A percentile compares a stretch with the other conserved stretches of the same genome.
Conservation (phyloP, 1,139 yeast genomes). For the Nakaseomyces bracarensis region DNA sequence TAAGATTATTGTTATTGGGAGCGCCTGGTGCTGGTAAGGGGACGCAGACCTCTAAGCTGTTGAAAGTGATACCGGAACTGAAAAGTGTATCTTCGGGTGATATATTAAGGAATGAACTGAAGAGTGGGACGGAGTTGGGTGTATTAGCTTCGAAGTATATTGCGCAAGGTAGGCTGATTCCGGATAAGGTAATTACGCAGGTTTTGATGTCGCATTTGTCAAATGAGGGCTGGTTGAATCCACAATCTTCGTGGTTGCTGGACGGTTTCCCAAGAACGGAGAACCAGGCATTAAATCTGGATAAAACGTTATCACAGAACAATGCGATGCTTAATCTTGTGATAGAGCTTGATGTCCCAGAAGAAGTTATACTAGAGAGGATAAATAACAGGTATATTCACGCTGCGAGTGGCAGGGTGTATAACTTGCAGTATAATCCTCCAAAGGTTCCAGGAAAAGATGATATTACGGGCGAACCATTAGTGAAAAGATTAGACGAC, state of each 20-base stretch:
- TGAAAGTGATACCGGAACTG: constrained; percentile 43
- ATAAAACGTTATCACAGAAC: constrained; percentile 37
- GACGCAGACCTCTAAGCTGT: constrained; percentile 64
- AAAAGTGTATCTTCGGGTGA: constrained; percentile 76
- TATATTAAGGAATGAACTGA: constrained; percentile 60
- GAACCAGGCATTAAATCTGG: constrained; percentile 59
- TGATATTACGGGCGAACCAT: constrained; percentile 82
- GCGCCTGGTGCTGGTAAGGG: constrained; percentile 97
- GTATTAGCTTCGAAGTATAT: constrained; percentile 48
- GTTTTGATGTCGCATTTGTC: constrained; percentile 47
- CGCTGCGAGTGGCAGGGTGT: constrained; percentile 73
- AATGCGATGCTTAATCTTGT: constrained; percentile 55
- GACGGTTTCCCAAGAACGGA: constrained; percentile 89
- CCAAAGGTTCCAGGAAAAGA: constrained; percentile 76
- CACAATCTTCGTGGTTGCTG: constrained; percentile 54
- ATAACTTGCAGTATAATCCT: constrained; percentile 79
- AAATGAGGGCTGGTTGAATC: constrained; percentile 40
- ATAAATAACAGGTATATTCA: constrained; percentile 86
- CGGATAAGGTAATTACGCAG: constrained; percentile 59
- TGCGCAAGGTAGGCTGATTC: constrained; percentile 57
- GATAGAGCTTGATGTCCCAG: constrained; percentile 78
- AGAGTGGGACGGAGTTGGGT: constrained; percentile 50
- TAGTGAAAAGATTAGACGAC: constrained; percentile 74
- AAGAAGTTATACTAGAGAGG: constrained; percentile 64
- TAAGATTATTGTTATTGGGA: constrained; percentile 67